phyloP scores from a whole-genome alignment of 768 basidiomycete genomes.

The Boletus pseudopeckii region DNA sequence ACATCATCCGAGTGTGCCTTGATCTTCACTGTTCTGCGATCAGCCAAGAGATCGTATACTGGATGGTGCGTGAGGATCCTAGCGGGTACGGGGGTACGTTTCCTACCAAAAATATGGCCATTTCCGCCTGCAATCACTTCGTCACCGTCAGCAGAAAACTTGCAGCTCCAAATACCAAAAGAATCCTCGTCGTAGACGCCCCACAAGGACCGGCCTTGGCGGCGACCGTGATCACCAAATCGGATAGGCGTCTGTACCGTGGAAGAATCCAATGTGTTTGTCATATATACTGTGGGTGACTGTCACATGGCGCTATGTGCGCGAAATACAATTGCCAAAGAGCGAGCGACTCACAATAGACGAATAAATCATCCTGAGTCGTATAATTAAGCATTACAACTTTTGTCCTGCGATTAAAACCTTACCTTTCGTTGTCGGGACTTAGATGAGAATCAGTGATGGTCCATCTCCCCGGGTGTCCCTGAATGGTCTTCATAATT shows the following conservation, averaged over 20 bases:
- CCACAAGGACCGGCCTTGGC: conserved; percentile 34
- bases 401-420: conserved; percentile 48
- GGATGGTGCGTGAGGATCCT: conserved; percentile 1
- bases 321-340: neutral
- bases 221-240: conserved; percentile 47
- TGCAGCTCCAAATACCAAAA: conserved; percentile 88
- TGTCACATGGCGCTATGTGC: conserved; percentile 28
- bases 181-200: conserved; percentile 39
- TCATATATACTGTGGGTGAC: conserved; percentile 74
- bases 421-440: conserved; percentile 79
- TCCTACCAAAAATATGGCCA: conserved; percentile 70
- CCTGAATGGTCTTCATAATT: conserved; percentile 65
- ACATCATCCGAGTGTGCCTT: conserved; percentile 87
- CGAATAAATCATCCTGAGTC: conserved; percentile 82
- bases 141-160: conserved; percentile 94
- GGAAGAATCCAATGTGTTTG: conserved; percentile 62
- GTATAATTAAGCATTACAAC: conserved; percentile 1
- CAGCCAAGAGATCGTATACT: conserved; percentile 91
- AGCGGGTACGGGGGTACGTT: neutral
- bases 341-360: conserved; percentile 55
- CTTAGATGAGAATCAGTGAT: conserved; percentile 94
- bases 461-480: conserved; percentile 80
- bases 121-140: conserved; percentile 93
- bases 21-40: conserved; percentile 79
- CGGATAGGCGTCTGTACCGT: conserved; percentile 59